Evolutionary conservation across 768 basidiomycete genomes (phyloP).

Genomic region (Tylopilus rubrobrunneus): DNA sequence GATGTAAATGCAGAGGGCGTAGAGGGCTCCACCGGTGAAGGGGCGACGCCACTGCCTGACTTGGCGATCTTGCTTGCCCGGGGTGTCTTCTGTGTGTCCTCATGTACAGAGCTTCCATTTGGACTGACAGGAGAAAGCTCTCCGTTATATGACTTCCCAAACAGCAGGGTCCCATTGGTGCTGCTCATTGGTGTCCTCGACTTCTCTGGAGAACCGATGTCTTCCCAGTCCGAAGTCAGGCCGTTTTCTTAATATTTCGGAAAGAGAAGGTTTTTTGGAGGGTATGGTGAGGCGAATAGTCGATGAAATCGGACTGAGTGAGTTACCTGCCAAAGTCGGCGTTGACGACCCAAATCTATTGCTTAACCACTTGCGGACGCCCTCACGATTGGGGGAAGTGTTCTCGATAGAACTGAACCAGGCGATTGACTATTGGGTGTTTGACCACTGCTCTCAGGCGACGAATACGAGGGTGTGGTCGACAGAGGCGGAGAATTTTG

Average conservation of each 20-base stretch:
- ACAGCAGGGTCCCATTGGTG: constrained; percentile 34
- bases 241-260: constrained; percentile 66
- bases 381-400: constrained; percentile 69
- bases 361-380: constrained; percentile 77
- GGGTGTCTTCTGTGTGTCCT: constrained; percentile 33
- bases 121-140: constrained; percentile 28
- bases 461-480: constrained; percentile 38
- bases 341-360: constrained; percentile 49
- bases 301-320: constrained; percentile 30
- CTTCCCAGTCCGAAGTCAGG: constrained; percentile 63
- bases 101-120: constrained; percentile 26
- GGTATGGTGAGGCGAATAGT: constrained; percentile 36
- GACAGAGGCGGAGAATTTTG: constrained; percentile 39
- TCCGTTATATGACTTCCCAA: constrained; percentile 23
- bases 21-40: constrained; percentile 19
- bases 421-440: constrained; percentile 31
- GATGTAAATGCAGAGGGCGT: constrained; percentile 26
- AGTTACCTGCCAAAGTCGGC: constrained; percentile 36
- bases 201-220: constrained; percentile 43
- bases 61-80: constrained; percentile 34
- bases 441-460: constrained; percentile 41
- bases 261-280: constrained; percentile 61
- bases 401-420: constrained; percentile 34
- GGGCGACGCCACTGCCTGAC: constrained; percentile 20
- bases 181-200: constrained; percentile 47